Percentiles rank a stretch among this genome's conserved stretches.
phyloP scores from a whole-genome alignment of 2,329 filamentous ascomycete species.

The Aspergillus caelatus region DNA sequence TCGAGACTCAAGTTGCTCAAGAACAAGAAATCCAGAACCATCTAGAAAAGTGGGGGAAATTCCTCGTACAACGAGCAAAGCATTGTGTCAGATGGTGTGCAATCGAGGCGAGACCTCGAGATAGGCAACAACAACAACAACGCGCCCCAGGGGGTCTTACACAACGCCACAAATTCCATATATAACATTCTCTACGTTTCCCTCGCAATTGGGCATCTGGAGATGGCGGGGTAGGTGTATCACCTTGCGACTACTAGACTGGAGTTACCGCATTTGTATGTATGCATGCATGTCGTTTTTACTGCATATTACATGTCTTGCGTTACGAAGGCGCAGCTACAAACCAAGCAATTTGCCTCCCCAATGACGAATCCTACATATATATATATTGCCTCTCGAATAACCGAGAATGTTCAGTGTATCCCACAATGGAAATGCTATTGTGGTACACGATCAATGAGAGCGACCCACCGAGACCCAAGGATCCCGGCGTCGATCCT shows the following conservation, averaged over 20 bases:
- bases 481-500: conserved; percentile 5
- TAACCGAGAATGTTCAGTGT: neutral
- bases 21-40: neutral
- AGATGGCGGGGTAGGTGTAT: neutral
- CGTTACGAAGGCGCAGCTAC: neutral
- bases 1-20: neutral
- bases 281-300: neutral
- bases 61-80: neutral
- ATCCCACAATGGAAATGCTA: neutral
- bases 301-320: neutral
- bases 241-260: neutral
- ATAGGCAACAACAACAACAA: neutral
- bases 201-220: neutral
- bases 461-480: neutral
- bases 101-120: neutral
- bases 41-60: neutral
- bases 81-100: neutral
- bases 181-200: neutral
- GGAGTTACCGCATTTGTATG: neutral
- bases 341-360: too few species aligned
- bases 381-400: neutral
- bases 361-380: too few species aligned
- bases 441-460: neutral
- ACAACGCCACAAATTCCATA: neutral
- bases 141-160: neutral